Evolutionary conservation across 176 grass and related monocot genomes (phyloP).

Genomic region (Puya raimondii): DNA sequence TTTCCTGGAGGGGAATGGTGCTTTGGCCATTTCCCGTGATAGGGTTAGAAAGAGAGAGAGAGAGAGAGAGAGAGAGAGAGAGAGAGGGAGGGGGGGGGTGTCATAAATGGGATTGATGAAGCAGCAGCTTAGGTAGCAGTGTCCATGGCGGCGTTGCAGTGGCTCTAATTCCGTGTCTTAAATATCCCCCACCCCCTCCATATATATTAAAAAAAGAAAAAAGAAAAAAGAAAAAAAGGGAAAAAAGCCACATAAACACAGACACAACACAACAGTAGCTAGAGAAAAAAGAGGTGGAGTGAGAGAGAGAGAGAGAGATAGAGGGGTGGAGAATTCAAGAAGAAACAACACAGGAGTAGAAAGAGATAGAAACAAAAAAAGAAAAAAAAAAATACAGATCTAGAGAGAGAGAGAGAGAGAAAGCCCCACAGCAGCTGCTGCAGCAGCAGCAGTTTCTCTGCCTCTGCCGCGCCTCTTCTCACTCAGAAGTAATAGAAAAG

Average conservation of each 20-base stretch:
- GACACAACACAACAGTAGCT: background rate
- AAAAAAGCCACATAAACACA: background rate
- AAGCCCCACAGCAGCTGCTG: constrained; percentile 1
- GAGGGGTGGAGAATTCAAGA: constrained; percentile 1
- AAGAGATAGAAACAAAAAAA: background rate
- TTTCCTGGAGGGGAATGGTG: background rate
- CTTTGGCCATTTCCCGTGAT: background rate
- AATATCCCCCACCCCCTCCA: constrained; percentile 9
- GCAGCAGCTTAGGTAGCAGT: constrained; percentile 13
- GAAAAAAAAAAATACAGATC: no score
- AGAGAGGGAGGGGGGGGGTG: background rate
- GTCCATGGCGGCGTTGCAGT: constrained; percentile 27
- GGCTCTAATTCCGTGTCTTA: constrained; percentile 22
- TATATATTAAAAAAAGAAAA: background rate
- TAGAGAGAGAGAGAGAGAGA: no score
- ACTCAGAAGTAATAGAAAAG: background rate
- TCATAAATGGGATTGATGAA: constrained; percentile 28
- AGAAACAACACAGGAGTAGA: background rate
- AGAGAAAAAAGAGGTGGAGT: background rate
- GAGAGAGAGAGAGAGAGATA: background rate
- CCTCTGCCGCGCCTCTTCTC: background rate
- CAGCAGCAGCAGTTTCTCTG: background rate
- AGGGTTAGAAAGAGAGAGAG: background rate
- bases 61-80: background rate
- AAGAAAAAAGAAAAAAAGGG: no score